Conservation (phyloP, 768 basidiomycete genomes). For the Gelatoporia subvermispora region DNA sequence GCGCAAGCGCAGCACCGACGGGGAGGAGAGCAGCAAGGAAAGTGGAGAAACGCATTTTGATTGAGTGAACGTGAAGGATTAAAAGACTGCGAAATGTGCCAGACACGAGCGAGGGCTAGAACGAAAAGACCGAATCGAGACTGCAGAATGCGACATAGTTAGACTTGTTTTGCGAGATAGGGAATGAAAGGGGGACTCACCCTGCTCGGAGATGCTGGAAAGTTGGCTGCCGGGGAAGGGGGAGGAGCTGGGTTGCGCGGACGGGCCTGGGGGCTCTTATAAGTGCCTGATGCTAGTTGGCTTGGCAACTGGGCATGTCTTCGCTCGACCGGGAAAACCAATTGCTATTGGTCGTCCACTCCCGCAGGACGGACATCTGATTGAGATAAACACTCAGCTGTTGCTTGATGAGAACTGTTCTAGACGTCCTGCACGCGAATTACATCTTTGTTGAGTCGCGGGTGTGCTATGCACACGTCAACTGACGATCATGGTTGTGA, state of each 20-base stretch:
- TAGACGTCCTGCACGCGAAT: too few relatives aligned
- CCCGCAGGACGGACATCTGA: too few relatives aligned
- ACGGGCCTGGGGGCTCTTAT: background rate
- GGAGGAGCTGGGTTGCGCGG: conserved; percentile 6
- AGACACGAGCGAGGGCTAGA: conserved; percentile 10
- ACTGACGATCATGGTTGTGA: too few relatives aligned
- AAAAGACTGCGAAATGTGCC: conserved; percentile 2
- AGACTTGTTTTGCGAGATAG: background rate
- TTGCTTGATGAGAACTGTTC: too few relatives aligned
- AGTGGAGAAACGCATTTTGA: conserved; percentile 49
- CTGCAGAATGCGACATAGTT: conserved; percentile 16
- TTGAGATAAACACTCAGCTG: too few relatives aligned
- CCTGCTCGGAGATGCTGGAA: conserved; percentile 42
- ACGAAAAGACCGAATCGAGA: conserved; percentile 26
- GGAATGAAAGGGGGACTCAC: conserved; percentile 23
- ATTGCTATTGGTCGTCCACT: too few relatives aligned
- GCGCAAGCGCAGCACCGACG: conserved; percentile 42
- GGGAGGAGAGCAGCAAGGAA: conserved; percentile 36
- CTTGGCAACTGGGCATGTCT: conserved; percentile 2
- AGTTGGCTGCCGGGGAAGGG: conserved; percentile 29
- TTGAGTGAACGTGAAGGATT: conserved; percentile 6
- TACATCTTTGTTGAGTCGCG: too few relatives aligned
- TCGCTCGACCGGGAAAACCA: too few relatives aligned
- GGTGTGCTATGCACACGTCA: too few relatives aligned
- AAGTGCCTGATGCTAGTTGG: background rate